Conservation (phyloP, 108 stramenopile genomes). For the Skeletonema costatum region DNA sequence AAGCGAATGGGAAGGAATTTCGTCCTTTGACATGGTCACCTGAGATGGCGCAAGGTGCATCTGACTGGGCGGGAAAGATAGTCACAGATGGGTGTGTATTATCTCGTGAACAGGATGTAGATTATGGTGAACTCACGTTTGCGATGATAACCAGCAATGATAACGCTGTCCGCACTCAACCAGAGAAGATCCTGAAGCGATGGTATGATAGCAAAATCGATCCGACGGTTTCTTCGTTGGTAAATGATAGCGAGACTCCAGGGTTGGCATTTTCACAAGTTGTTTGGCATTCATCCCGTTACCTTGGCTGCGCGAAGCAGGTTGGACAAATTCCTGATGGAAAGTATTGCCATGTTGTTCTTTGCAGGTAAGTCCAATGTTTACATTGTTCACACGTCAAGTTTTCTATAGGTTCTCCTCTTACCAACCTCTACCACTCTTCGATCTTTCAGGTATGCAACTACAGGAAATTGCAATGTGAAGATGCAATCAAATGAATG, state of each 20-base stretch:
- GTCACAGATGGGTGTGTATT: neutral
- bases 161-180: neutral
- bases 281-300: neutral
- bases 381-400: neutral
- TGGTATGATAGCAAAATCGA: neutral
- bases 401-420: neutral
- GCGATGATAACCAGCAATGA: neutral
- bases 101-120: neutral
- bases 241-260: neutral
- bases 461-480: neutral
- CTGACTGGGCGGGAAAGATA: conserved; percentile 27
- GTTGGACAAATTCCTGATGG: neutral
- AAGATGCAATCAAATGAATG: neutral
- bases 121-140: neutral
- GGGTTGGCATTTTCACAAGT: neutral
- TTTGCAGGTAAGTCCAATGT: neutral
- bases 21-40: conserved; percentile 38
- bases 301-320: neutral
- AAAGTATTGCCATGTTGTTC: neutral
- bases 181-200: neutral
- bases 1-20: conserved; percentile 22
- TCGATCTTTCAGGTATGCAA: neutral
- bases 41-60: conserved; percentile 16
- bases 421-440: neutral
- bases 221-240: neutral